A percentile compares a stretch with the other conserved stretches of the same genome.
phyloP scores from a whole-genome alignment of 768 basidiomycete genomes.

The Pholiota conissans region DNA sequence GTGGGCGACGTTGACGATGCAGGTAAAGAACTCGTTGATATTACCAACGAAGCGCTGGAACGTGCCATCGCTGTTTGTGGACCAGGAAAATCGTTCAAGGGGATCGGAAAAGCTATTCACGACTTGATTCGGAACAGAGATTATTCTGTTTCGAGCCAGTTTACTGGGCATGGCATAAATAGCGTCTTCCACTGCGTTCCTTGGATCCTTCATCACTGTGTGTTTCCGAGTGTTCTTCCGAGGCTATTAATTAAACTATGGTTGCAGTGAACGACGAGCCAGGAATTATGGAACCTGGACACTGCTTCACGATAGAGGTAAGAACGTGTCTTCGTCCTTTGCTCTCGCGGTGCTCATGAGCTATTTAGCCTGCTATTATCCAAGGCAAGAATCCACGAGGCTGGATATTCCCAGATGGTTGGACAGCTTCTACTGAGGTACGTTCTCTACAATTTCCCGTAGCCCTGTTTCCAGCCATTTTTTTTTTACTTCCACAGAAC shows the following conservation, averaged over 20 bases:
- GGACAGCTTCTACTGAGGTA: constrained; percentile 91
- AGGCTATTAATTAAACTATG: background rate
- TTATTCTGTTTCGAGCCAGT: constrained; percentile 69
- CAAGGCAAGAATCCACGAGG: constrained; percentile 69
- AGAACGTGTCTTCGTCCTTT: constrained; percentile 6
- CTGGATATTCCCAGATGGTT: constrained; percentile 88
- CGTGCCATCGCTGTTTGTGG: constrained; percentile 75
- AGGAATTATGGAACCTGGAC: constrained; percentile 77
- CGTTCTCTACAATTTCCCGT: constrained; percentile 14
- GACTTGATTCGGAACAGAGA: constrained; percentile 36
- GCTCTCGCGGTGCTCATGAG: background rate
- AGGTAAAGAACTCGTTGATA: constrained; percentile 63
- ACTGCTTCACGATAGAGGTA: constrained; percentile 94
- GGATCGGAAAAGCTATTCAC: constrained; percentile 74
- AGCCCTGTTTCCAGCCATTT: background rate
- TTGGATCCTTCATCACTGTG: constrained; percentile 80
- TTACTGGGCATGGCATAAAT: constrained; percentile 89
- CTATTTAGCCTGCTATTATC: constrained; percentile 65
- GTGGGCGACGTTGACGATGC: constrained; percentile 77
- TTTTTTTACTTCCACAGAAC: no score
- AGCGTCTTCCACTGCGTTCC: constrained; percentile 77
- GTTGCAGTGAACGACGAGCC: constrained; percentile 76
- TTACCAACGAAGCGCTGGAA: constrained; percentile 65
- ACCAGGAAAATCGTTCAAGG: constrained; percentile 65
- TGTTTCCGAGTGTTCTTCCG: constrained; percentile 20